Evolutionary conservation across 2,329 filamentous ascomycete species (phyloP), one percentile per base, ranked within the genome.

Genomic region (Phoma sp.): DNA sequence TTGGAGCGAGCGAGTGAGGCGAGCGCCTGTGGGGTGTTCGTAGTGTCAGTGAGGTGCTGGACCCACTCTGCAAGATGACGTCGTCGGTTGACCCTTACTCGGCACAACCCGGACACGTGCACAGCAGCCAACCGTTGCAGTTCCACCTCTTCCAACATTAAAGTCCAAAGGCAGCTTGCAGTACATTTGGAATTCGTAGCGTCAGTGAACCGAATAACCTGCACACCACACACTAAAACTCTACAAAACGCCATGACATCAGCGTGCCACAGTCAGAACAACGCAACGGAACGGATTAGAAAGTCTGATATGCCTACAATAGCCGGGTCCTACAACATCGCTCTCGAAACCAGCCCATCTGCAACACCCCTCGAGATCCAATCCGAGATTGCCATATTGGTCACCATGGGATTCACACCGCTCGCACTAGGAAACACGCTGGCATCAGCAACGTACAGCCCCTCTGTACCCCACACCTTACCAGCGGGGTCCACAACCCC

Each of bases 391-490:
- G 71, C 74, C 90, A 93, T 91, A 53, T 80, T 82, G 12, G 89
- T 92, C 38, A 92, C 79, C 90, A 94, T 93, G 12, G 90, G 90
- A 71, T 93, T 93, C 27, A 92, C 89, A 1, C 90, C 90, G 70
- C 86, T 91, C 10, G 89, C 89, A 52, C 84, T 88, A 1, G 89
- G 90, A 58, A 93, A 89, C 10, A 91, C 86, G 71, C 88, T 91
- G 39, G 88, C 85, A 73, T 94, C 90, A 9, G 87, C 85, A 17
- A 93, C 85, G 69, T 86, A 91, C 64, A 93, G 68, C 0, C 82
- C 84, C 64, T 86, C 77, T 0, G 79, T 81, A 1, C 84, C 88
- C 88, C 88, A 93, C 6, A 91, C 78, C 36, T 61, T 58, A 0
- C 80, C 80, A 17, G 68, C 57, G 0, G 73, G 65, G 63, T 80